Conservation (phyloP, 805 yeast genomes). For the Candida krabiensis region DNA sequence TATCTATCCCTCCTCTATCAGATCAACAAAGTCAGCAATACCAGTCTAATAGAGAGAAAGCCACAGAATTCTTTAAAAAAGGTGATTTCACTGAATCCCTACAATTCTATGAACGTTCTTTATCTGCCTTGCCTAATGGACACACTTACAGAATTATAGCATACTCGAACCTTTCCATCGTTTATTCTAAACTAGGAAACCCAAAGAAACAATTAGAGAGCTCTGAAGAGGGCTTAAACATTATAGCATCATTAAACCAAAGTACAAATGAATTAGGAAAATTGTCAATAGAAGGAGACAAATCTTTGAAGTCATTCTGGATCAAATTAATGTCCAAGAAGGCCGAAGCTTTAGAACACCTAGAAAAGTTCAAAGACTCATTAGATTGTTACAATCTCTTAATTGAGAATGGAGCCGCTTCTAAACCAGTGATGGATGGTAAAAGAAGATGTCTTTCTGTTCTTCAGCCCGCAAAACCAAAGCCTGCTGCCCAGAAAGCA, state of each 20-base stretch:
- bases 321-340: conserved; percentile 63
- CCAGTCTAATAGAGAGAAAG: conserved; percentile 52
- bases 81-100: conserved; percentile 81
- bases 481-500: conserved; percentile 26
- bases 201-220: conserved; percentile 50
- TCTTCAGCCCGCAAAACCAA: conserved; percentile 51
- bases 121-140: conserved; percentile 51
- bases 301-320: conserved; percentile 69
- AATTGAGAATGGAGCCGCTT: conserved; percentile 66
- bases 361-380: conserved; percentile 70
- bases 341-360: conserved; percentile 83
- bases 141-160: conserved; percentile 71
- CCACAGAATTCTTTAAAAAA: conserved; percentile 62
- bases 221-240: conserved; percentile 47
- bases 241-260: conserved; percentile 34
- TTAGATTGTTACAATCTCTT: conserved; percentile 59
- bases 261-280: conserved; percentile 17
- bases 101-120: conserved; percentile 52
- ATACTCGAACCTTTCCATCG: conserved; percentile 72
- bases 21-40: conserved; percentile 34
- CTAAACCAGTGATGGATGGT: conserved; percentile 70
- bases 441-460: conserved; percentile 73
- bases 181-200: conserved; percentile 69
- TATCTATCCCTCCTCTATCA: conserved; percentile 22
- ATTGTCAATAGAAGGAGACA: conserved; percentile 46